phyloP scores from a whole-genome alignment of 108 stramenopile genomes.

The Nannochloropsis salina region DNA sequence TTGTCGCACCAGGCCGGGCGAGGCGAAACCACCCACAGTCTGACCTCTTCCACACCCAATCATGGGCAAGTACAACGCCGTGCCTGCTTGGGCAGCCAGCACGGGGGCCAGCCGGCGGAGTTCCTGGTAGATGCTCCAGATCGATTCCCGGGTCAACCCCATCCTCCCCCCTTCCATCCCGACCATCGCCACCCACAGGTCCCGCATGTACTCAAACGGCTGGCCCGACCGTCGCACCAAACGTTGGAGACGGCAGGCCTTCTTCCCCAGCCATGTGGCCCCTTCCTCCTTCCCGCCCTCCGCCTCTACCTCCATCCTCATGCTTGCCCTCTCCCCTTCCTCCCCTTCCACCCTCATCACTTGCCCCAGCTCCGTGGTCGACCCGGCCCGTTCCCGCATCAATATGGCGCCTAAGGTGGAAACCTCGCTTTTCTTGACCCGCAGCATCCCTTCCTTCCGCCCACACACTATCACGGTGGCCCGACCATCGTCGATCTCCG shows the following conservation, averaged over 20 bases:
- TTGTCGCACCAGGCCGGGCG: neutral
- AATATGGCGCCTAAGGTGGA: neutral
- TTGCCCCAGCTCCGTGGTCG: neutral
- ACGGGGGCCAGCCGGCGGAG: neutral
- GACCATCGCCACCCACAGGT: neutral
- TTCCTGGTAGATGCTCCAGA: neutral
- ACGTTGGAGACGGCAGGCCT: neutral
- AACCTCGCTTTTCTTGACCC: neutral
- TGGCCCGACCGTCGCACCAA: neutral
- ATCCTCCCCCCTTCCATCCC: neutral
- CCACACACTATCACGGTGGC: neutral
- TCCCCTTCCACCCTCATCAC: neutral
- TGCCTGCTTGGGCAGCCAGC: neutral
- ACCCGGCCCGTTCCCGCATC: neutral
- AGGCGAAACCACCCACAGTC: neutral
- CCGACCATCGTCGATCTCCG: neutral
- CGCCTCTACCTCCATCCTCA: neutral
- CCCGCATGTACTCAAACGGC: neutral
- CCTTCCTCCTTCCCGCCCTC: neutral
- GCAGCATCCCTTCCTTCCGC: neutral
- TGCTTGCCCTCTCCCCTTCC: neutral
- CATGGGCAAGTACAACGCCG: slow-evolving; percentile 11
- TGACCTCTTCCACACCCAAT: neutral
- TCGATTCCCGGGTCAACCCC: neutral
- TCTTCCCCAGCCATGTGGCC: neutral